phyloP scores from a whole-genome alignment of 169 alveolate genomes.

The Plasmodium coatneyi region DNA sequence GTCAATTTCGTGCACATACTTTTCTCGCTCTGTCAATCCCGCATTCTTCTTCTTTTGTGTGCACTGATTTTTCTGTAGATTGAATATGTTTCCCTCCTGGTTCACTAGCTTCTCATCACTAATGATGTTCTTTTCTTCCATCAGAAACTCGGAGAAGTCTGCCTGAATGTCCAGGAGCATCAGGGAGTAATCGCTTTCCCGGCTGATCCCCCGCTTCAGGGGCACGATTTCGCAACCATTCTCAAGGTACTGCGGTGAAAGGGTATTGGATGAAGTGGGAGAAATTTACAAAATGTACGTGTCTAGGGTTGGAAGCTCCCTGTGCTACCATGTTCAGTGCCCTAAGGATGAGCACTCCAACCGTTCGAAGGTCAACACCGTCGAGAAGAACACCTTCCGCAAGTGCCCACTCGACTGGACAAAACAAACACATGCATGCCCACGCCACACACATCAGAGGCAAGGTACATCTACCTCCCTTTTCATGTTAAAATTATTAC shows the following conservation, averaged over 20 bases:
- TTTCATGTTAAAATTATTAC: conserved; percentile 23
- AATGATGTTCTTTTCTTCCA: conserved; percentile 67
- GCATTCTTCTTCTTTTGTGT: conserved; percentile 19
- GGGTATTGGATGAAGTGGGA: not conserved
- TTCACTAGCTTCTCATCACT: conserved; percentile 28
- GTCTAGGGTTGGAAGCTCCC: not conserved
- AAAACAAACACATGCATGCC: not conserved
- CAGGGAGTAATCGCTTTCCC: conserved; percentile 28
- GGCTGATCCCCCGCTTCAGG: conserved; percentile 14
- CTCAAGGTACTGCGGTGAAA: conserved; percentile 38
- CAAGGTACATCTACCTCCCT: not conserved
- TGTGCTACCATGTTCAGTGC: not conserved
- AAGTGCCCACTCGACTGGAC: not conserved
- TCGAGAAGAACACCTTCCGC: not conserved
- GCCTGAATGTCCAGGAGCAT: conserved; percentile 70
- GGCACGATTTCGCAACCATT: conserved; percentile 72
- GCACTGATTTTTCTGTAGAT: conserved; percentile 40
- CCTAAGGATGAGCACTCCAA: not conserved
- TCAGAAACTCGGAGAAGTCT: conserved; percentile 61
- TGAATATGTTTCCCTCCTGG: conserved; percentile 24
- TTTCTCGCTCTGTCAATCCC: conserved; percentile 13
- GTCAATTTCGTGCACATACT: conserved; percentile 65
- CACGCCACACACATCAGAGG: not conserved
- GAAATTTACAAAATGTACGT: not conserved
- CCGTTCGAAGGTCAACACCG: not conserved